These are phyloP conservation scores for Termitomyces heimii DNA, from an alignment of 768 basidiomycete species.

Conservation along the genomic window DNA sequence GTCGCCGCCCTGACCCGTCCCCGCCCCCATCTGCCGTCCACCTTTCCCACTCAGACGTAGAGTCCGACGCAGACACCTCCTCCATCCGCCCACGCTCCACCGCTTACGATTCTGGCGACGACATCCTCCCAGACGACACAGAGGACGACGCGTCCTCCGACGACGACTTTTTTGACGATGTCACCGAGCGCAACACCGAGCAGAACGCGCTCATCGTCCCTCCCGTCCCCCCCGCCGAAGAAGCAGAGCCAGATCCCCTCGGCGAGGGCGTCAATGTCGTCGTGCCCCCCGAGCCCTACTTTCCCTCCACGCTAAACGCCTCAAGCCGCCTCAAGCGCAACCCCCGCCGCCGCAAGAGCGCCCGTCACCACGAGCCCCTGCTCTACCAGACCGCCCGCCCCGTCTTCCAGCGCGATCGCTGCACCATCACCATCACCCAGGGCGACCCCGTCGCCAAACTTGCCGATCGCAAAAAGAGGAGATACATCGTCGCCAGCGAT, in stretches of 20 bases:
- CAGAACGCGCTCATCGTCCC: slow-evolving; percentile 55
- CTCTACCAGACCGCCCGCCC: slow-evolving; percentile 70
- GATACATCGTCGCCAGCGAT: slow-evolving; percentile 92
- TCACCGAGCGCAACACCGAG: slow-evolving; percentile 87
- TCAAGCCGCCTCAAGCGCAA: slow-evolving; percentile 32
- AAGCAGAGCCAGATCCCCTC: slow-evolving; percentile 70
- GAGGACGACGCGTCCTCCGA: slow-evolving; percentile 33
- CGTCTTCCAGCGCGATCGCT: slow-evolving; percentile 84
- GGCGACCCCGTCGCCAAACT: slow-evolving; percentile 66
- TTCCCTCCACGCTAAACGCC: slow-evolving; percentile 64
- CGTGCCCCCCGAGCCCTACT: slow-evolving; percentile 78
- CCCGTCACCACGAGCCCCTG: slow-evolving; percentile 57
- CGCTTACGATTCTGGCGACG: slow-evolving; percentile 65
- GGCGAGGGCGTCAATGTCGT: slow-evolving; percentile 92
- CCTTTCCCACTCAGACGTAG: slow-evolving; percentile 58
- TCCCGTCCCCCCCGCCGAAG: slow-evolving; percentile 36
- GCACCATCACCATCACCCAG: slow-evolving; percentile 84
- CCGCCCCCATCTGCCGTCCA: slow-evolving; percentile 51
- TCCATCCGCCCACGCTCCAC: slow-evolving; percentile 50
- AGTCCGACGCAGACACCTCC: slow-evolving; percentile 48
- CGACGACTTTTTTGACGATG: slow-evolving; percentile 59
- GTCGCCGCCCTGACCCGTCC: slow-evolving; percentile 55
- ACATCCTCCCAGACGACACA: slow-evolving; percentile 45
- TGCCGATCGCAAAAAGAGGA: slow-evolving; percentile 48
- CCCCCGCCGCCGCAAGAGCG: slow-evolving; percentile 56